phyloP scores from a whole-genome alignment of 2,329 filamentous ascomycete genomes.

The Fonsecaea erecta region DNA sequence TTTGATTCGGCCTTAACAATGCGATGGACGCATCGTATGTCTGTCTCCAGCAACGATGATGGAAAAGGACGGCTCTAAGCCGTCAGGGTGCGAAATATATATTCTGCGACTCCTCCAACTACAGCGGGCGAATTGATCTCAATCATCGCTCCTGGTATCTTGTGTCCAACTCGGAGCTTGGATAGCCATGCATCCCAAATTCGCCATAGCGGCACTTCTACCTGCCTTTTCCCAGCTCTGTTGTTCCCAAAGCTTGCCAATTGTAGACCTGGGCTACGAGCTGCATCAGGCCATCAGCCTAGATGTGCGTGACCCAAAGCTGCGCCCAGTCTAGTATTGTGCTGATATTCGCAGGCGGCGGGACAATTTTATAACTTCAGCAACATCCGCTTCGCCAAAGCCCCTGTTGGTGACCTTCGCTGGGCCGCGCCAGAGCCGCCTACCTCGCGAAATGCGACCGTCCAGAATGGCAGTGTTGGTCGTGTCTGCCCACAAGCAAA shows the following conservation, averaged over 20 bases:
- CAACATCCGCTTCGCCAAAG: conserved; percentile 62
- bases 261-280: conserved; percentile 60
- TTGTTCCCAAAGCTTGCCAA: conserved; percentile 30
- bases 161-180: background rate
- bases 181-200: background rate
- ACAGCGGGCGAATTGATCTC: background rate
- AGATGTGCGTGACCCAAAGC: conserved; percentile 27
- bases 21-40: background rate
- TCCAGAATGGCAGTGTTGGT: conserved; percentile 51
- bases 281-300: conserved; percentile 51
- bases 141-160: background rate
- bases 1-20: background rate
- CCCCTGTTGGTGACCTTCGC: conserved; percentile 56
- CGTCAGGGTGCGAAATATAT: background rate
- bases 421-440: conserved; percentile 56
- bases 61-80: background rate
- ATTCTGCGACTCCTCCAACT: background rate
- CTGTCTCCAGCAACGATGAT: background rate
- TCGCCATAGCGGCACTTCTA: background rate
- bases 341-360: conserved; percentile 13
- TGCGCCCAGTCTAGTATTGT: background rate
- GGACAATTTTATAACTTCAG: conserved; percentile 58
- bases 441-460: conserved; percentile 47
- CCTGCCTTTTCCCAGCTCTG: background rate
- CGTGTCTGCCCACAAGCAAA: conserved; percentile 51